A percentile compares a stretch with the other conserved stretches of the same genome.
Conservation (phyloP, 495 filamentous ascomycete genomes). For the Aspergillus indologenus region DNA sequence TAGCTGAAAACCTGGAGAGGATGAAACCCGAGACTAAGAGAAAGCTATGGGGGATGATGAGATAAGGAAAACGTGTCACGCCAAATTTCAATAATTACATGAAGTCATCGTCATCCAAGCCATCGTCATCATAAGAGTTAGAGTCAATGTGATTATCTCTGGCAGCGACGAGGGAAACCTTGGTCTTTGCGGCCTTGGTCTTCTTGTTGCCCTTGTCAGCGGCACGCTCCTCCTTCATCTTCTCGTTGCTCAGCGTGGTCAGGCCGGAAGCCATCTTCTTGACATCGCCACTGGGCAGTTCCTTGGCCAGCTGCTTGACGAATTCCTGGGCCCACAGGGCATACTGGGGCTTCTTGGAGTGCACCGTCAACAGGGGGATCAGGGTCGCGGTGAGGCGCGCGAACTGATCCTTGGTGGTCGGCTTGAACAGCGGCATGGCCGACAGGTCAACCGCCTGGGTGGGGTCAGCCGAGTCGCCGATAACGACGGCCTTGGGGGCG, state of each 20-base stretch:
- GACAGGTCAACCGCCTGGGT: slow-evolving; percentile 76
- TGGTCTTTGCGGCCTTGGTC: slow-evolving; percentile 90
- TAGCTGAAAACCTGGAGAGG: background rate
- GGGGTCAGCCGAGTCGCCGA: slow-evolving; percentile 66
- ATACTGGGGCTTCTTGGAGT: slow-evolving; percentile 89
- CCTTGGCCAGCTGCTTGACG: slow-evolving; percentile 78
- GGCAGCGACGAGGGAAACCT: slow-evolving; percentile 72
- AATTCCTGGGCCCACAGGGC: slow-evolving; percentile 87
- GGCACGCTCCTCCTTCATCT: slow-evolving; percentile 97
- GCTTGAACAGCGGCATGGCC: slow-evolving; percentile 80
- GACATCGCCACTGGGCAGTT: slow-evolving; percentile 84
- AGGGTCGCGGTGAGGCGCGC: slow-evolving; percentile 68
- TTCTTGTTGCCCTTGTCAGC: slow-evolving; percentile 96
- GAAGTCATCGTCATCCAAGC: slow-evolving; percentile 70
- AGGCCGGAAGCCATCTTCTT: slow-evolving; percentile 88
- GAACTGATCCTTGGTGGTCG: slow-evolving; percentile 81
- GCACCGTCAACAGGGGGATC: slow-evolving; percentile 66
- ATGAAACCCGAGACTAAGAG: slow-evolving; percentile 5
- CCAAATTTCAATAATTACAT: slow-evolving; percentile 49
- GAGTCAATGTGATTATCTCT: slow-evolving; percentile 68
- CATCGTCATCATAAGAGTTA: slow-evolving; percentile 72
- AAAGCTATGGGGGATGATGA: slow-evolving; percentile 3
- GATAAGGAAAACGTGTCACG: slow-evolving; percentile 9
- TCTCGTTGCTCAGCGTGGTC: slow-evolving; percentile 89
- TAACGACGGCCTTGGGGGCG: slow-evolving; percentile 56